These are phyloP conservation scores for Tephrocybe sp. DNA, from an alignment of 768 basidiomycete species.

Conservation along the genomic window DNA sequence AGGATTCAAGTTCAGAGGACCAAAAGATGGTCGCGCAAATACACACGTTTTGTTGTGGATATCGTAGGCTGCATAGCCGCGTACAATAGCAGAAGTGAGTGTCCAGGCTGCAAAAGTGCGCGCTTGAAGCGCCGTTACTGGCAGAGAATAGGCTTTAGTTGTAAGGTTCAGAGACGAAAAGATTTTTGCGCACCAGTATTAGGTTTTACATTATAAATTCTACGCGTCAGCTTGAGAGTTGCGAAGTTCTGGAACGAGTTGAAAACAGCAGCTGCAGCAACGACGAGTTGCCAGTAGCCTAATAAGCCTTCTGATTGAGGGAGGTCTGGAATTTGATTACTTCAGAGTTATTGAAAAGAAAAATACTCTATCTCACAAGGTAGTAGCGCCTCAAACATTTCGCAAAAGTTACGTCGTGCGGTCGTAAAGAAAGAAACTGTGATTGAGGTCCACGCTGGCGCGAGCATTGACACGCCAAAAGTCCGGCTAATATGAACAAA, in stretches of 20 bases:
- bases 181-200: constrained; percentile 29
- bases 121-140: constrained; percentile 85
- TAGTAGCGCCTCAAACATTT: constrained; percentile 9
- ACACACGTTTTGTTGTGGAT: constrained; percentile 78
- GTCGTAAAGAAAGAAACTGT: background rate
- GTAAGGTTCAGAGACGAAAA: background rate
- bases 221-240: constrained; percentile 73
- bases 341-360: background rate
- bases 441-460: background rate
- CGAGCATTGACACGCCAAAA: background rate
- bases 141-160: constrained; percentile 1
- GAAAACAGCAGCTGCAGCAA: constrained; percentile 75
- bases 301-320: constrained; percentile 69
- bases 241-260: constrained; percentile 83
- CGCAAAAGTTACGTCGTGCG: background rate
- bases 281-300: constrained; percentile 85
- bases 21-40: background rate
- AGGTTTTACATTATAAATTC: constrained; percentile 60
- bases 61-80: constrained; percentile 87
- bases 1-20: constrained; percentile 8
- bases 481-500: background rate
- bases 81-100: constrained; percentile 76
- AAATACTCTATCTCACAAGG: constrained; percentile 8
- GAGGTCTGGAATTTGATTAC: constrained; percentile 40
- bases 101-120: constrained; percentile 94